Evolutionary conservation across 768 basidiomycete species (phyloP), one percentile per base, ranked within the genome.

Genomic region (Butyriboletus loyo): DNA sequence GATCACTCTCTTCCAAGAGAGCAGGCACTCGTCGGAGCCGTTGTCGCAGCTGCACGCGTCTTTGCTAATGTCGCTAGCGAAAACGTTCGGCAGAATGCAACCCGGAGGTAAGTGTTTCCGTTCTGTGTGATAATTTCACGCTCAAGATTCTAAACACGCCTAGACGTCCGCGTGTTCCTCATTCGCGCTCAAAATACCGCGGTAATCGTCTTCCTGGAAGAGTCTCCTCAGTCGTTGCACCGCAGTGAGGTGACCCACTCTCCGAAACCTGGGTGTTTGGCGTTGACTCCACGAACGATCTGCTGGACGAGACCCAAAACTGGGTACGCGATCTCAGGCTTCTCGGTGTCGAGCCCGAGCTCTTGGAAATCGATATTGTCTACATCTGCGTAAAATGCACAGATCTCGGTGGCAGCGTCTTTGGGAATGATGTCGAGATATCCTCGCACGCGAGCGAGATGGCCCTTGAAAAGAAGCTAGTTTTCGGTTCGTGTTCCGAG

Each of bases 211-310:
- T n/a, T n/a, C n/a, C n/a, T 5, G 27, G 11, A 53, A 31, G 21
- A 24, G 24, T 46, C 40, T 75, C 77, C 70, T 79, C 77, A 17
- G 77, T 79, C 4, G 77, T 78, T 5, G 76, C 74, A 28, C 77
- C 77, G 63, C 75, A 78, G 57, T 78, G 77, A 17, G n/a, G n/a
- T n/a, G n/a, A 66, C 66, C 75, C 77, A 77, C 60, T 77, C 77
- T 31, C 77, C 77, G 8, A 75, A 55, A 22, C 74, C 71, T 38
- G 62, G 61, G 37, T 63, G 47, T 4, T 53, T 59, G 31, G 40
- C 47, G 46, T 75, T 78, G 19, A 73, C 74, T 44, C 62, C 52
- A 13, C 60, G 67, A 2, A 78, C 76, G 25, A 79, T 63, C 41
- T 77, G 76, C 52, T 72, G 74, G 17, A 77, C 75, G 14, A 78